phyloP scores from a whole-genome alignment of 768 basidiomycete genomes.

The Pulveroboletus sp. region DNA sequence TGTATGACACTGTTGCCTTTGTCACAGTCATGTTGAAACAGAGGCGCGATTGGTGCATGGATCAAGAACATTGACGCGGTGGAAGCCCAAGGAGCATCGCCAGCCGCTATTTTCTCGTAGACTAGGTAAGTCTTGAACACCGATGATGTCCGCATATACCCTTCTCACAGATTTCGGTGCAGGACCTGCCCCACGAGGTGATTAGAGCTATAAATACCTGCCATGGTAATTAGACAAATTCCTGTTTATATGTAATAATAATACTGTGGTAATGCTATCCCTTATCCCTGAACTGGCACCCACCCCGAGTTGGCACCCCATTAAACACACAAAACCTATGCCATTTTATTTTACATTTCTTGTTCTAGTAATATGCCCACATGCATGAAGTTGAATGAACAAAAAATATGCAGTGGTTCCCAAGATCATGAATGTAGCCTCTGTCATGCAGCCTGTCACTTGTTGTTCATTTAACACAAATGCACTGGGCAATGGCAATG shows the following conservation, averaged over 20 bases:
- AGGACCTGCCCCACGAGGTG: conserved; percentile 27
- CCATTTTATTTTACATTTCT: too few relatives aligned
- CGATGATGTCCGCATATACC: neutral
- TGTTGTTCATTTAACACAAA: too few relatives aligned
- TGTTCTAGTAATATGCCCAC: too few relatives aligned
- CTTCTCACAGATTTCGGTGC: conserved; percentile 8
- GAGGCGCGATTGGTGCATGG: conserved; percentile 96
- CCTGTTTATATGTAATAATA: conserved; percentile 10
- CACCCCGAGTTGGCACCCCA: too few relatives aligned
- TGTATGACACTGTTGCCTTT: neutral
- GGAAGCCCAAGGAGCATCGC: conserved; percentile 13
- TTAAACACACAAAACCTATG: too few relatives aligned
- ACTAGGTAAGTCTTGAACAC: conserved; percentile 2
- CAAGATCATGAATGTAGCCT: too few relatives aligned
- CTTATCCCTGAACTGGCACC: too few relatives aligned
- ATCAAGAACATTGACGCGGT: conserved; percentile 84
- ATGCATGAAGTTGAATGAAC: too few relatives aligned
- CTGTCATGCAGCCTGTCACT: too few relatives aligned
- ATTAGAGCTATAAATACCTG: conserved; percentile 22
- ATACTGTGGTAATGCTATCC: too few relatives aligned
- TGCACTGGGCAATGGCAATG: too few relatives aligned
- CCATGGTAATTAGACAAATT: conserved; percentile 9
- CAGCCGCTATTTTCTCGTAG: conserved; percentile 7
- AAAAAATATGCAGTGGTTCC: too few relatives aligned
- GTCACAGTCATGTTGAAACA: conserved; percentile 28